Evolutionary conservation across 2,329 filamentous ascomycete species (phyloP), one percentile per base, ranked within the genome.

Genomic region (Trichophyton verrucosum): DNA sequence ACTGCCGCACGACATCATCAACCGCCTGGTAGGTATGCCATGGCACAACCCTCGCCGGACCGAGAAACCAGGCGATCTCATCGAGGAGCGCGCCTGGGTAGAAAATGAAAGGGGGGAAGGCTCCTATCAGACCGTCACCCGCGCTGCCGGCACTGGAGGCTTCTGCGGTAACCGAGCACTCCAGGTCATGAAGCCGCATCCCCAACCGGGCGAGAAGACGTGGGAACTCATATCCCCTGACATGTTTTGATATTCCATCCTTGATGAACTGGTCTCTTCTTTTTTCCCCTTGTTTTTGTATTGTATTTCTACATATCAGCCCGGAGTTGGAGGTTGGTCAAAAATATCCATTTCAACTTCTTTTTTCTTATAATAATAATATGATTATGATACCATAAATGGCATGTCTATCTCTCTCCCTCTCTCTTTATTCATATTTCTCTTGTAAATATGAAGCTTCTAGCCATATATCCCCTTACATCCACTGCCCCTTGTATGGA

Each of bases 31-130:
- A 4, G 76, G 79, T 3, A 74, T 87, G 59, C 86, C 86, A 1
- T 77, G 77, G 36, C 76, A 75, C 61, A 88, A 89, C 66, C 79
- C 82, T 8, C 80, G 87, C 20, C 79, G 85, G 2, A 72, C 74
- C 1, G 84, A 88, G 63, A 72, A 77, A 59, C 78, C 82, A 51
- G 86, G 85, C 15, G 74, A 85, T 59, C 61, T 66, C 46, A 67
- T 74, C 3, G 61, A 72, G 44, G 73, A 78, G 61, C 73, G 64
- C 1, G 72, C 76, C n/a, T 78, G 76, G 76, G 65, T 75, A 36
- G 61, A 70, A 15, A 66, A 76, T 61, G 65, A 63, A 6, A 64
- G 62, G 22, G 62, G 66, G 13, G 67, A 70, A 17, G 75, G 76
- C 2, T 74, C 75, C 2, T 78, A 76, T 61, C 64, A 75, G 60